Evolutionary conservation across 805 yeast genomes (phyloP).

Genomic region (Wickerhamomyces rabaulensis): DNA sequence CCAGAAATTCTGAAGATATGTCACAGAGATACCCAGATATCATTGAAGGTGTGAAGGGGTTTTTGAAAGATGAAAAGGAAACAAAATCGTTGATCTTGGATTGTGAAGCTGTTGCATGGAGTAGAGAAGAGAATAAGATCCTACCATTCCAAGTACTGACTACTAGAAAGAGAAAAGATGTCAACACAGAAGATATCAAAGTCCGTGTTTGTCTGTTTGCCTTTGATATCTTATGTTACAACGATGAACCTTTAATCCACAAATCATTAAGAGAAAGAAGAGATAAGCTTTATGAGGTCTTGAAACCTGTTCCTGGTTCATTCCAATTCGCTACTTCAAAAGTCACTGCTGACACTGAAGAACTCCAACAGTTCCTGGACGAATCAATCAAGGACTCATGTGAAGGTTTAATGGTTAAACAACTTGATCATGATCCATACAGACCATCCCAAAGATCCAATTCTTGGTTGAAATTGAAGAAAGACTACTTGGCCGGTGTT

Average conservation of each 20-base stretch:
- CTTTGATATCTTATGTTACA: conserved; percentile 75
- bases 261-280: conserved; percentile 70
- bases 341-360: conserved; percentile 65
- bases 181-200: conserved; percentile 77
- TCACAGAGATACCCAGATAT: conserved; percentile 93
- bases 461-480: conserved; percentile 93
- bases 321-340: conserved; percentile 74
- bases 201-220: conserved; percentile 91
- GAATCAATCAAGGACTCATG: conserved; percentile 85
- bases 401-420: conserved; percentile 95
- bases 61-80: conserved; percentile 32
- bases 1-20: conserved; percentile 97
- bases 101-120: conserved; percentile 99
- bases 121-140: conserved; percentile 66
- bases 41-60: conserved; percentile 58
- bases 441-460: conserved; percentile 94
- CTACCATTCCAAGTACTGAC: conserved; percentile 91
- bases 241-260: conserved; percentile 67
- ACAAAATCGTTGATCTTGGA: conserved; percentile 71
- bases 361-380: conserved; percentile 79
- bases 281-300: conserved; percentile 45
- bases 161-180: conserved; percentile 92
- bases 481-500: conserved; percentile 90
- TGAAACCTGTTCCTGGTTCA: conserved; percentile 64
- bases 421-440: conserved; percentile 77